phyloP scores from a whole-genome alignment of 2,329 filamentous ascomycete species.

The Alternaria novae-zelandiae region DNA sequence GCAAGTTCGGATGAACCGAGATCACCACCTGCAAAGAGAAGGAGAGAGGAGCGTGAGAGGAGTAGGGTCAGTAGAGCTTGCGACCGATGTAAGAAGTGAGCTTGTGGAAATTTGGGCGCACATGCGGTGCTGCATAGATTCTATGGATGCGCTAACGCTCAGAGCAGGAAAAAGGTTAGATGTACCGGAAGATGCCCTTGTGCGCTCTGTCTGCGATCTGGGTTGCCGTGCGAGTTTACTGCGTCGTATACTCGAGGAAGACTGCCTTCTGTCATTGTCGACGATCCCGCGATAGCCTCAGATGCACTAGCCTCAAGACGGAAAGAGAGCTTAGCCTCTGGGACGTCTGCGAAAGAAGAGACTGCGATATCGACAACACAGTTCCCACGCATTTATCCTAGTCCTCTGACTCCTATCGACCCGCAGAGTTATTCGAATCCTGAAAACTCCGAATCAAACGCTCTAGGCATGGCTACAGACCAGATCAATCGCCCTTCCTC shows the following conservation, averaged over 20 bases:
- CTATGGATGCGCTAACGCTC: slow-evolving; percentile 15
- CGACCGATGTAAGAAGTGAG: slow-evolving; percentile 58
- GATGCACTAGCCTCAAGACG: slow-evolving; percentile 23
- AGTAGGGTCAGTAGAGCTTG: slow-evolving; percentile 57
- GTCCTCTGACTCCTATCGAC: slow-evolving; percentile 19
- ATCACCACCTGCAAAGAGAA: slow-evolving; percentile 38
- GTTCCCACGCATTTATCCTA: slow-evolving; percentile 22
- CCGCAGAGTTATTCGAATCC: slow-evolving; percentile 18
- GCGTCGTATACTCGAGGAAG: slow-evolving; percentile 58
- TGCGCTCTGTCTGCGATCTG: slow-evolving; percentile 38
- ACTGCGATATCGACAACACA: slow-evolving; percentile 26
- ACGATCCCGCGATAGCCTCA: slow-evolving; percentile 36
- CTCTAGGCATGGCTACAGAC: slow-evolving; percentile 22
- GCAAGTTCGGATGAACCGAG: slow-evolving; percentile 28
- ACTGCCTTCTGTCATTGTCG: slow-evolving; percentile 50
- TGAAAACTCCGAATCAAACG: slow-evolving; percentile 7
- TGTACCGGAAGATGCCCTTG: slow-evolving; percentile 48
- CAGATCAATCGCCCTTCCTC: slow-evolving; percentile 34
- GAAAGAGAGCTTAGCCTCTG: slow-evolving; percentile 14
- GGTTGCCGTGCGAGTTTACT: slow-evolving; percentile 56
- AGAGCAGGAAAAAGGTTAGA: slow-evolving; percentile 45
- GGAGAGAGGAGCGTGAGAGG: slow-evolving; percentile 46
- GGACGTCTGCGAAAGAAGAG: slow-evolving; percentile 14
- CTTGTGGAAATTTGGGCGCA: slow-evolving; percentile 5
- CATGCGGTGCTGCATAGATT: not conserved